phyloP scores from a whole-genome alignment of 2,329 filamentous ascomycete genomes.

The Dichotomopilus funicola region DNA sequence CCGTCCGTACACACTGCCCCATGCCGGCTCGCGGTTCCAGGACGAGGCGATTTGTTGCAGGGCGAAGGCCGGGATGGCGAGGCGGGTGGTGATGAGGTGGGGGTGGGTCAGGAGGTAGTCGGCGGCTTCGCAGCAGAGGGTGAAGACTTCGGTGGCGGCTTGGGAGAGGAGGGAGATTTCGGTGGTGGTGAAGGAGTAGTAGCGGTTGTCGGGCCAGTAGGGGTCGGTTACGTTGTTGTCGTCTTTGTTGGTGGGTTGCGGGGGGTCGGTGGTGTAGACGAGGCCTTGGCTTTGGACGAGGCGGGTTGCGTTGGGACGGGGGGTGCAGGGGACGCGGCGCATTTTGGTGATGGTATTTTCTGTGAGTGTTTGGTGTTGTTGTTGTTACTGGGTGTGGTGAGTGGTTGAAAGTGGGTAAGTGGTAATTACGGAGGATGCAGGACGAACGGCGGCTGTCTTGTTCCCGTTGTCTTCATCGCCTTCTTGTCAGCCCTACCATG shows the following conservation, averaged over 20 bases:
- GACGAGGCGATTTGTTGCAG: not conserved
- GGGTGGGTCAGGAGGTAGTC: not conserved
- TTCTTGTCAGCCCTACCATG: too few relatives aligned
- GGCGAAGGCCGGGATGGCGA: not conserved
- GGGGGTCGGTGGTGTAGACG: not conserved
- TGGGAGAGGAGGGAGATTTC: not conserved
- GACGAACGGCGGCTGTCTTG: too few relatives aligned
- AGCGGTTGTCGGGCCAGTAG: not conserved
- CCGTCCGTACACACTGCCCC: not conserved
- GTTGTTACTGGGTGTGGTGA: too few relatives aligned
- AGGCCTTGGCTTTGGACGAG: conserved; percentile 2
- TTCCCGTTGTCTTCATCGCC: too few relatives aligned
- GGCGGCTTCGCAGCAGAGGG: conserved; percentile 3
- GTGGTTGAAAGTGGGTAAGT: too few relatives aligned
- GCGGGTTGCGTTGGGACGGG: not conserved
- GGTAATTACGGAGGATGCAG: too few relatives aligned
- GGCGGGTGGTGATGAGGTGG: not conserved
- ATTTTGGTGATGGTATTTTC: not conserved
- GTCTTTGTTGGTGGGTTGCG: not conserved
- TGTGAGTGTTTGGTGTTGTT: too few relatives aligned
- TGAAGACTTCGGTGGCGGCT: not conserved
- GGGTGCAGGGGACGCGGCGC: not conserved
- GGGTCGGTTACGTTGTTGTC: not conserved
- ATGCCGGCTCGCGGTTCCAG: conserved; percentile 1
- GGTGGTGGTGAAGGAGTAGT: not conserved